Conservation (phyloP, 208 protist species). For the Sergeia podlipaevii region DNA sequence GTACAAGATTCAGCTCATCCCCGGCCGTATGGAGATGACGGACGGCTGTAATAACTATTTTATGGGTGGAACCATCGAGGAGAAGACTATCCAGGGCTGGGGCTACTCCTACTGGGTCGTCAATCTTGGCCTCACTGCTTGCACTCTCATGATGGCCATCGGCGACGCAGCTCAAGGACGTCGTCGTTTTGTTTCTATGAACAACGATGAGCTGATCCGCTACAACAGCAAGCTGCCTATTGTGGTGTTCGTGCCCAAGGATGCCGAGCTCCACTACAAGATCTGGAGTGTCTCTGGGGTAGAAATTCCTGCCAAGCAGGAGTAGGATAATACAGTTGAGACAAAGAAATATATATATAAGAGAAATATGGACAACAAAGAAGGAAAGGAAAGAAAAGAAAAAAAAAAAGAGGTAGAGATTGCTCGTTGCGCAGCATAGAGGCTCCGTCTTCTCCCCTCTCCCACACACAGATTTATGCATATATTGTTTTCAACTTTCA, state of each 20-base stretch:
- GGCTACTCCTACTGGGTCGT: conserved; percentile 17
- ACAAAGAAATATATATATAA: no score
- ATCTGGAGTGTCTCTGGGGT: conserved; percentile 18
- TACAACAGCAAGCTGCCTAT: conserved; percentile 54
- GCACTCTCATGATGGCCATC: conserved; percentile 5
- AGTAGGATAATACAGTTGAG: no score
- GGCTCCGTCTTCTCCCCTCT: no score
- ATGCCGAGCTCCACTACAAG: conserved; percentile 40
- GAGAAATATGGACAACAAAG: no score
- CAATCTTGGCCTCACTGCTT: conserved; percentile 11
- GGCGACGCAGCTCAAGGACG: conserved; percentile 5
- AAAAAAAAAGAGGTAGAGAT: no score
- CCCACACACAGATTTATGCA: no score
- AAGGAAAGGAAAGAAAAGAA: no score
- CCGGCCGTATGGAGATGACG: conserved; percentile 13
- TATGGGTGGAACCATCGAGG: conserved; percentile 4
- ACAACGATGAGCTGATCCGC: conserved; percentile 12
- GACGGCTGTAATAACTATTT: conserved; percentile 7
- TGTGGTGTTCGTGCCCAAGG: conserved; percentile 51
- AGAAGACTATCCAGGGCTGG: conserved; percentile 16
- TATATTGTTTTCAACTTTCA: no score
- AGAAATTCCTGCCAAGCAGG: not conserved
- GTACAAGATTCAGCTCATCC: conserved; percentile 34
- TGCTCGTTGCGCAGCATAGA: no score
- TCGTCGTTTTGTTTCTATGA: conserved; percentile 5